phyloP scores from a whole-genome alignment of 2,329 filamentous ascomycete genomes.

The Teratosphaeria zuluensis region DNA sequence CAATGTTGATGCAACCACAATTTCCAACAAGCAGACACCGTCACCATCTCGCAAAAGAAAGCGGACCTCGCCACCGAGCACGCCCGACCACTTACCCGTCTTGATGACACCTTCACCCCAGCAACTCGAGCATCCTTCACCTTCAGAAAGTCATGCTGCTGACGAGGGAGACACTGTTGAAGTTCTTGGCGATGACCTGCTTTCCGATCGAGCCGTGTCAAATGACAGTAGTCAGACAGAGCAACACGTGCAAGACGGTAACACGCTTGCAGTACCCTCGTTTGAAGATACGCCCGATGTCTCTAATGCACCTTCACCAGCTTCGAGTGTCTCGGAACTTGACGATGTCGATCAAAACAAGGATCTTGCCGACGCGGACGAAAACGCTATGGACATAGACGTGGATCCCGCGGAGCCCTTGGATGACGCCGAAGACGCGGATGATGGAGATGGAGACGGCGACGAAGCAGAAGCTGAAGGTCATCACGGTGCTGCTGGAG shows the following conservation, averaged over 20 bases:
- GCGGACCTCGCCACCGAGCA: conserved; percentile 13
- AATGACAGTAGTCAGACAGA: conserved; percentile 7
- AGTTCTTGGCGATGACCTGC: conserved; percentile 16
- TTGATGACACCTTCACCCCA: conserved; percentile 1
- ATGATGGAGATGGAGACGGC: conserved; percentile 16
- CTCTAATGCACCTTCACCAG: conserved; percentile 11
- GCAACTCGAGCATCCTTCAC: conserved; percentile 1
- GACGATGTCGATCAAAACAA: conserved; percentile 7
- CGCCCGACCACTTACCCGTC: conserved; percentile 2
- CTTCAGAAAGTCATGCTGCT: neutral
- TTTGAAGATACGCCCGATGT: conserved; percentile 12
- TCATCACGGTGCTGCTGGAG: conserved; percentile 9
- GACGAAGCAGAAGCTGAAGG: conserved; percentile 18
- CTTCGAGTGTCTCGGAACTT: conserved; percentile 13
- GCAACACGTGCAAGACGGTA: conserved; percentile 5
- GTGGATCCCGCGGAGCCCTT: neutral
- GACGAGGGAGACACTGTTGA: conserved; percentile 6
- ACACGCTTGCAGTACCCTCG: conserved; percentile 4
- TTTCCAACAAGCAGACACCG: conserved; percentile 1
- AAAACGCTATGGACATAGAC: conserved; percentile 3
- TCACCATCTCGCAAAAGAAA: conserved; percentile 21
- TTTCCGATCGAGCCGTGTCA: conserved; percentile 7
- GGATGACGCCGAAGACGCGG: conserved; percentile 4
- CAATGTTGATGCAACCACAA: neutral
- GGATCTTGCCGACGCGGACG: conserved; percentile 4